Conservation (phyloP, 2,329 filamentous ascomycete species). For the Pseudogymnoascus sp. region DNA sequence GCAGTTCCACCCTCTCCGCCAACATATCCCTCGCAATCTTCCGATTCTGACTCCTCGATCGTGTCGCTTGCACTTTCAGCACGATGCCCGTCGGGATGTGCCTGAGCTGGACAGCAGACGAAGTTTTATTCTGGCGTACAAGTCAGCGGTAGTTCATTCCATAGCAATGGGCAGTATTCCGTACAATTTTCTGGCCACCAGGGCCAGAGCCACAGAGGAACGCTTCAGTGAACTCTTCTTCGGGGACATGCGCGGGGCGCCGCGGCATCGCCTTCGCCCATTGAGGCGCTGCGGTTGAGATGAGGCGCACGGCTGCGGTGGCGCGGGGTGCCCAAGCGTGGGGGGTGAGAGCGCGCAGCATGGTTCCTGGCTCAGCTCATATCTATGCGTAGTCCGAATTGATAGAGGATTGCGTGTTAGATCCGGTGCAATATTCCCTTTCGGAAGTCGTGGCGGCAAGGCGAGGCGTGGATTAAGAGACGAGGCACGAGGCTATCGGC, state of each 20-base stretch:
- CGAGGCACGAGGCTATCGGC: constrained; percentile 7
- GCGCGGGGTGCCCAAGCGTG: neutral
- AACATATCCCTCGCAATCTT: constrained; percentile 71
- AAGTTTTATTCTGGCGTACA: constrained; percentile 77
- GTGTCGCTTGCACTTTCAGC: constrained; percentile 87
- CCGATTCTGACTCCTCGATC: constrained; percentile 78
- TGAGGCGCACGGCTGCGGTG: neutral
- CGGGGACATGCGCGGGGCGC: constrained; percentile 61
- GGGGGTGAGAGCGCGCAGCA: neutral
- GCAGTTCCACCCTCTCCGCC: constrained; percentile 50
- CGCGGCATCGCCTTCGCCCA: constrained; percentile 60
- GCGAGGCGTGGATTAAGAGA: neutral
- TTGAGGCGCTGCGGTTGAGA: constrained; percentile 14
- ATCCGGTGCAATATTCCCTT: neutral
- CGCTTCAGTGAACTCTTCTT: constrained; percentile 70
- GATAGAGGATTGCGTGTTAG: neutral
- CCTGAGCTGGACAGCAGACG: constrained; percentile 84
- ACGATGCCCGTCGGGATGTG: constrained; percentile 87
- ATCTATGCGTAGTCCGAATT: neutral
- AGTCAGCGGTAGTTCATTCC: neutral
- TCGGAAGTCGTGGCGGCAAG: neutral
- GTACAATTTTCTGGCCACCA: constrained; percentile 88
- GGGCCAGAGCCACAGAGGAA: constrained; percentile 90
- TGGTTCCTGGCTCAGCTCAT: neutral
- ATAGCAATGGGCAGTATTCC: constrained; percentile 18